phyloP scores from a whole-genome alignment of 2,329 filamentous ascomycete genomes.

The Fusarium buharicum region DNA sequence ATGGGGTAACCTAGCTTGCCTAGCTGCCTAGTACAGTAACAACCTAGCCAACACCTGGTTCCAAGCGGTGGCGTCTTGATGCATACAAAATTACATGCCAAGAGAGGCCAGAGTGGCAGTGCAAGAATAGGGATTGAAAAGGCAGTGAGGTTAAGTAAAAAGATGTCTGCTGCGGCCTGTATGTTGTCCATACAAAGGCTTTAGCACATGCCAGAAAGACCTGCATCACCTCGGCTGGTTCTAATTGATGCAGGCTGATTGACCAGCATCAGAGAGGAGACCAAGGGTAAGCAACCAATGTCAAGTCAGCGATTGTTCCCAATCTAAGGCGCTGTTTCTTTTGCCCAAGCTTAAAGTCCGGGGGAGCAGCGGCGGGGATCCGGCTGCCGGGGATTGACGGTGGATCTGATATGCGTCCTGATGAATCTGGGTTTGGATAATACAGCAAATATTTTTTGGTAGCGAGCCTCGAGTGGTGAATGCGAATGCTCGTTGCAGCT shows the following conservation, averaged over 20 bases:
- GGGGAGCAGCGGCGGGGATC: slow-evolving; percentile 26
- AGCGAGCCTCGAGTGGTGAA: background rate
- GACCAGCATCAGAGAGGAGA: slow-evolving; percentile 19
- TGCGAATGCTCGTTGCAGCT: background rate
- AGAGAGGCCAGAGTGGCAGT: slow-evolving; percentile 25
- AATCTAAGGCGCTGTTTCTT: slow-evolving; percentile 29
- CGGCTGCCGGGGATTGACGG: slow-evolving; percentile 7
- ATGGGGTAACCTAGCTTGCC: slow-evolving; percentile 24
- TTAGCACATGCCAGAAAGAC: slow-evolving; percentile 34
- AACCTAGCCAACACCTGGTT: slow-evolving; percentile 37
- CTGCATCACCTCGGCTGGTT: slow-evolving; percentile 36
- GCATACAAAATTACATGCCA: slow-evolving; percentile 20
- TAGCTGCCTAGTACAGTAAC: background rate
- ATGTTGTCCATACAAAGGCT: background rate
- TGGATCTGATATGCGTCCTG: slow-evolving; percentile 31
- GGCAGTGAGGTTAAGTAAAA: background rate
- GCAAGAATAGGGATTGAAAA: slow-evolving; percentile 7
- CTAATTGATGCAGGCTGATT: slow-evolving; percentile 20
- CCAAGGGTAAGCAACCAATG: slow-evolving; percentile 16
- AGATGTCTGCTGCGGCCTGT: background rate
- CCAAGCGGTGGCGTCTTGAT: slow-evolving; percentile 31
- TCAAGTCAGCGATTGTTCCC: slow-evolving; percentile 21
- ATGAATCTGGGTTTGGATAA: slow-evolving; percentile 24
- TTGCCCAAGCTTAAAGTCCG: slow-evolving; percentile 20
- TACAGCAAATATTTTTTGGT: background rate